These are phyloP conservation scores for Hymenoscyphus infarciens DNA, from an alignment of 2,329 filamentous ascomycete genomes.

Conservation along the genomic window DNA sequence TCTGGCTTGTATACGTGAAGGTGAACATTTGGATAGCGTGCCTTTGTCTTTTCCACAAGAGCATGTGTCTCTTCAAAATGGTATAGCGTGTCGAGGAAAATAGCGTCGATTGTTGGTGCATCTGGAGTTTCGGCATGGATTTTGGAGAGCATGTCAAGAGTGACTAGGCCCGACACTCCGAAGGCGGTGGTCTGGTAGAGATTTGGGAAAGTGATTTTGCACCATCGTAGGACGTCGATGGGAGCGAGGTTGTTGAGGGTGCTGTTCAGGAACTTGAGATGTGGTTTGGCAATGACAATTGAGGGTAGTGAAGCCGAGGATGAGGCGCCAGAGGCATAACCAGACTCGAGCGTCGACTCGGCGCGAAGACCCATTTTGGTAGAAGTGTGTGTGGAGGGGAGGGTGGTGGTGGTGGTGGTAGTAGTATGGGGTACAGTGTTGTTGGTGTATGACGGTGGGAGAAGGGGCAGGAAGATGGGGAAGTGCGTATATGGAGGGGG, in stretches of 20 bases:
- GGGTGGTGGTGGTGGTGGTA: neutral
- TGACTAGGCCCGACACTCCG: constrained; percentile 75
- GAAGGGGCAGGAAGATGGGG: neutral
- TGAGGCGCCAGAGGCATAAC: constrained; percentile 67
- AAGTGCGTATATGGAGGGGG: constrained; percentile 8
- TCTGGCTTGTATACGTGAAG: constrained; percentile 89
- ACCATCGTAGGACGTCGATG: constrained; percentile 89
- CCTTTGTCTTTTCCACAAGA: constrained; percentile 69
- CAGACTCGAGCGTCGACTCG: constrained; percentile 63
- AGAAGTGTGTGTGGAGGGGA: neutral
- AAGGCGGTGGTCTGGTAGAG: constrained; percentile 86
- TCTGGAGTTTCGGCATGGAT: constrained; percentile 61
- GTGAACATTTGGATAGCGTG: constrained; percentile 71
- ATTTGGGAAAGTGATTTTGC: constrained; percentile 82
- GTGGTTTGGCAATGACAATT: constrained; percentile 80
- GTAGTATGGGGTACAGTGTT: neutral
- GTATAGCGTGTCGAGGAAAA: constrained; percentile 82
- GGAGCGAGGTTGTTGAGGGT: constrained; percentile 86
- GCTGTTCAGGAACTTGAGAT: constrained; percentile 86
- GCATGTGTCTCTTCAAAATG: constrained; percentile 76
- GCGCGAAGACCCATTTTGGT: constrained; percentile 13
- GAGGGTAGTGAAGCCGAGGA: constrained; percentile 64
- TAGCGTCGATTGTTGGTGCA: constrained; percentile 58
- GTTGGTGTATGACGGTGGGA: neutral
- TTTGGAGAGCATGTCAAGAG: constrained; percentile 81